These are phyloP conservation scores for Coniochaeta hoffmannii DNA, from an alignment of 2,329 filamentous ascomycete species.

Conservation along the genomic window DNA sequence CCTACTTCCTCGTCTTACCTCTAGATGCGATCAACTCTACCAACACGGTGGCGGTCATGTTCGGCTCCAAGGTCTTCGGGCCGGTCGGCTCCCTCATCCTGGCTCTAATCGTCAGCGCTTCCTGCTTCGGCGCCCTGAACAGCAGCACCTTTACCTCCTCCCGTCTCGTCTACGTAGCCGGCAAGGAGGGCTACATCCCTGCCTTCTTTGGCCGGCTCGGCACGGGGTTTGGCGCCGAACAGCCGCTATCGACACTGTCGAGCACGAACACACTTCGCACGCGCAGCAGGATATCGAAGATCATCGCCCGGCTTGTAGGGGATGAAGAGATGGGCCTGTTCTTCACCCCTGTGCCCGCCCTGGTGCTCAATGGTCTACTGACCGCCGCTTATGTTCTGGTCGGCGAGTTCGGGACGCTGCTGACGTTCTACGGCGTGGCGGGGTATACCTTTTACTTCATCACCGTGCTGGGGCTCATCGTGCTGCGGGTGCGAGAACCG, in stretches of 20 bases:
- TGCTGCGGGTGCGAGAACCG: conserved; percentile 82
- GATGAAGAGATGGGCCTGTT: conserved; percentile 77
- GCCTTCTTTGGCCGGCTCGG: conserved; percentile 77
- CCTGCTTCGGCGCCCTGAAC: conserved; percentile 91
- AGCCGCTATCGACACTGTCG: conserved; percentile 28
- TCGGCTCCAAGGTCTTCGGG: conserved; percentile 85
- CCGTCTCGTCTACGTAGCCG: conserved; percentile 85
- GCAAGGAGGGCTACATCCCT: conserved; percentile 91
- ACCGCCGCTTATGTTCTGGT: conserved; percentile 73
- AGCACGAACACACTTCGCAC: conserved; percentile 31
- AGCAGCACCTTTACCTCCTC: conserved; percentile 90
- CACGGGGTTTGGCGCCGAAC: conserved; percentile 38
- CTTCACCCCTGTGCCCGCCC: conserved; percentile 89
- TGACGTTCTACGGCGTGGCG: conserved; percentile 96
- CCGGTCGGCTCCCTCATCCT: conserved; percentile 73
- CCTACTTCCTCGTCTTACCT: conserved; percentile 92
- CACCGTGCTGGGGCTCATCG: conserved; percentile 86
- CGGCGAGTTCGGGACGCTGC: conserved; percentile 83
- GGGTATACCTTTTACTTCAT: conserved; percentile 97
- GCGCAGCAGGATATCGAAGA: conserved; percentile 50
- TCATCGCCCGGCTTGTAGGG: conserved; percentile 56
- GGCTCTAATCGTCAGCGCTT: conserved; percentile 81
- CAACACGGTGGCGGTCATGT: conserved; percentile 94
- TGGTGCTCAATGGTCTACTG: conserved; percentile 70
- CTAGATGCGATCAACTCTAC: conserved; percentile 70